Conservation (phyloP, 1,139 yeast genomes). For the Meyerozyma carpophila region DNA sequence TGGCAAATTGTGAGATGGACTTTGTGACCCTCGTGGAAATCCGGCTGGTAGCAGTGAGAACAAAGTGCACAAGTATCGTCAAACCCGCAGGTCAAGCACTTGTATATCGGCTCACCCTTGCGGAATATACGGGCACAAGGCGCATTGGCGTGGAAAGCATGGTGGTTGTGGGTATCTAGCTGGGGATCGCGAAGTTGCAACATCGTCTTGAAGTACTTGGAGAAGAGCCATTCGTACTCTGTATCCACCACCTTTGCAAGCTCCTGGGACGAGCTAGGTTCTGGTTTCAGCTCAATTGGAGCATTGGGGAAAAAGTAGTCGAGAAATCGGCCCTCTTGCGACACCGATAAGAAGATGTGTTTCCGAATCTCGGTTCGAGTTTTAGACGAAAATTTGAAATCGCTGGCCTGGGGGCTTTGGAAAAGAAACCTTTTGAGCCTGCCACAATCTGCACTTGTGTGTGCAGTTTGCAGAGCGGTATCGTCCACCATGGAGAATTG, state of each 20-base stretch:
- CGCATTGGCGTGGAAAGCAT: constrained; percentile 56
- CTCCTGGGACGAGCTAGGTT: constrained; percentile 3
- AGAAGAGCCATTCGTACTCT: constrained; percentile 34
- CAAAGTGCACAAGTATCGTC: constrained; percentile 90
- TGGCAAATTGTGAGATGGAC: constrained; percentile 69
- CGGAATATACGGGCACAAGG: constrained; percentile 76
- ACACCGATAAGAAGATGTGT: constrained; percentile 46
- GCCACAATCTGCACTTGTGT: neutral
- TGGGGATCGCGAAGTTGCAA: constrained; percentile 16
- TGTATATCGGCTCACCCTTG: constrained; percentile 82
- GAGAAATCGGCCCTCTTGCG: constrained; percentile 46
- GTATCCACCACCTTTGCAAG: constrained; percentile 20
- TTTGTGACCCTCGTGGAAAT: constrained; percentile 70
- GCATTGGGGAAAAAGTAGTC: constrained; percentile 46
- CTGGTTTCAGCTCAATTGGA: constrained; percentile 9
- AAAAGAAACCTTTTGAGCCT: constrained; percentile 24
- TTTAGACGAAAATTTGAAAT: constrained; percentile 29
- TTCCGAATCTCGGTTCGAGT: constrained; percentile 41
- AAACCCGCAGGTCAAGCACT: constrained; percentile 78
- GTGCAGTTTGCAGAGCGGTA: neutral
- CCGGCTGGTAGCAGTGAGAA: constrained; percentile 66
- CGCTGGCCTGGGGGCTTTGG: constrained; percentile 25
- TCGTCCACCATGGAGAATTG: neutral
- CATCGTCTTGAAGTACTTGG: constrained; percentile 23
- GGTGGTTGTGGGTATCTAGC: constrained; percentile 24